A percentile compares a stretch with the other conserved stretches of the same genome.
phyloP scores from a whole-genome alignment of 1,284 basidiomycete species.

The Trametes hirsuta region DNA sequence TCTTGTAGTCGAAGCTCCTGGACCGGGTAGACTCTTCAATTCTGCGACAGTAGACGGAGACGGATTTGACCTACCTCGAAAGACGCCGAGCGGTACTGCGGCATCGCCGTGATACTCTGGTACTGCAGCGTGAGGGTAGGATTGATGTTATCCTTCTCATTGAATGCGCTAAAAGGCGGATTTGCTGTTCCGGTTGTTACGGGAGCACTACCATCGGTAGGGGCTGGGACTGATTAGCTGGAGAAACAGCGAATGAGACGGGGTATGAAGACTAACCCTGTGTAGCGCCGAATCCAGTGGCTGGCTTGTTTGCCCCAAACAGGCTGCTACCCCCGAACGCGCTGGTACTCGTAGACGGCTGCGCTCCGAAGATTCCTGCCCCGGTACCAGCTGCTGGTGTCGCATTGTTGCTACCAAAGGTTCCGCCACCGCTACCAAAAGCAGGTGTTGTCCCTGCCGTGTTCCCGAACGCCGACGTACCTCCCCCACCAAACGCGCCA shows the following conservation, averaged over 20 bases:
- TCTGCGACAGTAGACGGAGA: conserved; percentile 8
- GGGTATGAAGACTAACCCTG: conserved; percentile 34
- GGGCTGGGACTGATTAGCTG: not conserved
- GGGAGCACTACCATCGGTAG: conserved; percentile 40
- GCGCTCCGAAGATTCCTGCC: conserved; percentile 27
- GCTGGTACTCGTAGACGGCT: conserved; percentile 30
- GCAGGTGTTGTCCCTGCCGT: conserved; percentile 39
- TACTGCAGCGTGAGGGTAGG: conserved; percentile 55
- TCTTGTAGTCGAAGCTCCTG: conserved; percentile 79
- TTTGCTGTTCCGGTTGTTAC: conserved; percentile 68
- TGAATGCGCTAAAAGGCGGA: conserved; percentile 54
- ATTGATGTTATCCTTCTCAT: conserved; percentile 61
- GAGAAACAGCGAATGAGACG: not conserved
- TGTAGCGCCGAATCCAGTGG: conserved; percentile 50
- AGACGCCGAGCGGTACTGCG: conserved; percentile 69
- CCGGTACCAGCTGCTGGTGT: conserved; percentile 20
- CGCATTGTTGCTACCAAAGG: conserved; percentile 25
- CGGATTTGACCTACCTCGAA: conserved; percentile 56
- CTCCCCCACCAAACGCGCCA: conserved; percentile 62
- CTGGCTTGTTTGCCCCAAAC: conserved; percentile 53
- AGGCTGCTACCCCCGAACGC: conserved; percentile 37
- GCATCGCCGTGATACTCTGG: conserved; percentile 76
- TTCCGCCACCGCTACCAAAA: conserved; percentile 38
- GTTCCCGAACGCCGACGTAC: conserved; percentile 43
- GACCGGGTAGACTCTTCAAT: conserved; percentile 8